phyloP scores from a whole-genome alignment of 2,329 filamentous ascomycete species.

The Trichoderma sp. region DNA sequence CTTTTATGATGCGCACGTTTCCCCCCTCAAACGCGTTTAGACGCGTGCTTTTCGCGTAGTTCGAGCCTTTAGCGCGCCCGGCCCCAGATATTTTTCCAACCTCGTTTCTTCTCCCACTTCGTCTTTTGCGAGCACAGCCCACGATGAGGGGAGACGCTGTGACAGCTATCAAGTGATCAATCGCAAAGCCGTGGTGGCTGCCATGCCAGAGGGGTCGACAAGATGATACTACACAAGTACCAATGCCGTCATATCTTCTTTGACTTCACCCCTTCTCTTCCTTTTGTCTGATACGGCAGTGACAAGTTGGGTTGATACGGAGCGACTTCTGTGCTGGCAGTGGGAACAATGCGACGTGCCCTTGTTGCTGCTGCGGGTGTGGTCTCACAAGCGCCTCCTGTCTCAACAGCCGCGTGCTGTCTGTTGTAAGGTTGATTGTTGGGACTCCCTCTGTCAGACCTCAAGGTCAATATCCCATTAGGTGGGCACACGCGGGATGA shows the following conservation, averaged over 20 bases:
- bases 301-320: background rate
- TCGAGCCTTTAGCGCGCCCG: slow-evolving; percentile 16
- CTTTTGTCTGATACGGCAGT: background rate
- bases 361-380: background rate
- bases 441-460: background rate
- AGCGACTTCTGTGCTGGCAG: background rate
- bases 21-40: slow-evolving; percentile 18
- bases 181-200: slow-evolving; percentile 15
- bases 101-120: background rate
- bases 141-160: background rate
- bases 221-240: no score
- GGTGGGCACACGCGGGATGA: slow-evolving; percentile 14
- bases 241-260: background rate
- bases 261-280: background rate
- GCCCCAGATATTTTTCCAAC: slow-evolving; percentile 12
- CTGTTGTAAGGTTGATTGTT: background rate
- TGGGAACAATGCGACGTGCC: background rate
- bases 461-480: background rate
- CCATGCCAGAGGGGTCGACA: background rate
- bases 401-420: slow-evolving; percentile 12
- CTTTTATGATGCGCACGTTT: slow-evolving; percentile 24
- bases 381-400: slow-evolving; percentile 5
- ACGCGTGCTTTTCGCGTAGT: slow-evolving; percentile 24
- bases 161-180: slow-evolving; percentile 17
- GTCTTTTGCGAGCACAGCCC: background rate